These are phyloP conservation scores for Talaromyces atroroseus DNA, from an alignment of 2,329 filamentous ascomycete genomes.

Conservation along the genomic window DNA sequence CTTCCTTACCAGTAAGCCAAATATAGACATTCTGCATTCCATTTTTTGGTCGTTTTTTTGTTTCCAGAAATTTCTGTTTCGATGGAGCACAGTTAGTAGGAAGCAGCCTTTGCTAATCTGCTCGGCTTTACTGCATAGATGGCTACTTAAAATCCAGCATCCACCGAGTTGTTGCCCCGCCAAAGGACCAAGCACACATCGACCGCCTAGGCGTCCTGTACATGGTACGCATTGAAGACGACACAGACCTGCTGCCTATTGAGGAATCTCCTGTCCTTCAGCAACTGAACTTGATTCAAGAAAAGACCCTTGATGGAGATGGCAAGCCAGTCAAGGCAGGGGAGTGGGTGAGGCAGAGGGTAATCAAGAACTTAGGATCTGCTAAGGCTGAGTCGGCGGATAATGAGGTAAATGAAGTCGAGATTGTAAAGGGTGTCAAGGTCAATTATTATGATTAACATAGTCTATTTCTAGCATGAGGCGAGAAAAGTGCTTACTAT, in stretches of 20 bases:
- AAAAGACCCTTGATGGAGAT: conserved; percentile 15
- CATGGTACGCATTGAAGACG: conserved; percentile 35
- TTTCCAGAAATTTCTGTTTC: no score
- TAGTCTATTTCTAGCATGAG: no score
- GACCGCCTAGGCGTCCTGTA: conserved; percentile 42
- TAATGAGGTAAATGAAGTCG: not conserved
- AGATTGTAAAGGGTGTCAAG: not conserved
- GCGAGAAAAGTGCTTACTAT: no score
- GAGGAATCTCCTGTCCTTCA: conserved; percentile 21
- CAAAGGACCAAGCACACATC: conserved; percentile 43
- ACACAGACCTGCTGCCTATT: conserved; percentile 2
- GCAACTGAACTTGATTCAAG: conserved; percentile 18
- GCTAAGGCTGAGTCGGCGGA: not conserved
- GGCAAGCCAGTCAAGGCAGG: conserved; percentile 21
- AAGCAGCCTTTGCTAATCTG: not conserved
- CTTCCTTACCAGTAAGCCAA: conserved; percentile 43
- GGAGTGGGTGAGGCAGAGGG: conserved; percentile 21
- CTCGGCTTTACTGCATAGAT: no score
- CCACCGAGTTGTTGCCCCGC: conserved; percentile 47
- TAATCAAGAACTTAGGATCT: conserved; percentile 20
- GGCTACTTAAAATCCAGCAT: conserved; percentile 47
- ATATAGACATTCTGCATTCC: no score
- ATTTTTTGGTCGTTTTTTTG: no score
- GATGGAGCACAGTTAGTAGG: no score
- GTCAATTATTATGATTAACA: not conserved